Evolutionary conservation across 2,329 filamentous ascomycete genomes (phyloP).

Genomic region (Sporothrix euskadiensis): DNA sequence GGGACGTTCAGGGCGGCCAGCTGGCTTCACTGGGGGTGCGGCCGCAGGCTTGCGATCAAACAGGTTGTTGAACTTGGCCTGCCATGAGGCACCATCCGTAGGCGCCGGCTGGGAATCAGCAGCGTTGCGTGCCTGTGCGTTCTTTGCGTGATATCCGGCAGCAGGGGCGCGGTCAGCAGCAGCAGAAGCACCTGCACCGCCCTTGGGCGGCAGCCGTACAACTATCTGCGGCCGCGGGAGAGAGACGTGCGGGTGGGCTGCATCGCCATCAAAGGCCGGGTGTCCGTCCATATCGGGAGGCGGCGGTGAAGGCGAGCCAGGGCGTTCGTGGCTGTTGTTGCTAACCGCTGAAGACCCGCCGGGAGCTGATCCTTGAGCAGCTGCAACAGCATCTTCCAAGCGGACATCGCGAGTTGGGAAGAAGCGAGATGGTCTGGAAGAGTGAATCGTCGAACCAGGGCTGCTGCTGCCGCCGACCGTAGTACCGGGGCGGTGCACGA

Average conservation of each 20-base stretch:
- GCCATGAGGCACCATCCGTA: conserved; percentile 50
- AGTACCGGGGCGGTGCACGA: conserved; percentile 35
- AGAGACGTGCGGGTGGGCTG: conserved; percentile 65
- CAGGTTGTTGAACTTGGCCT: conserved; percentile 79
- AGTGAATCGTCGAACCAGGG: conserved; percentile 32
- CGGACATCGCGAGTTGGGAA: conserved; percentile 59
- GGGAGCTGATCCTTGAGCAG: conserved; percentile 21
- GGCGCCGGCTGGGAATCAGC: conserved; percentile 22
- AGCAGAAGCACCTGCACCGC: conserved; percentile 37
- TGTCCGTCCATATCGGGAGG: conserved; percentile 70
- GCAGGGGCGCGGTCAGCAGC: background rate
- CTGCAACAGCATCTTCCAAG: conserved; percentile 41
- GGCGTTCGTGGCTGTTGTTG: conserved; percentile 37
- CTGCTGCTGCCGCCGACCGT: conserved; percentile 32
- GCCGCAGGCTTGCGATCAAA: conserved; percentile 64
- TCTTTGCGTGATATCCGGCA: background rate
- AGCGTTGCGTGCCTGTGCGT: background rate
- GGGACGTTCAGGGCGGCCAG: background rate
- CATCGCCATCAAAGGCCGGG: conserved; percentile 70
- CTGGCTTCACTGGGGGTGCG: conserved; percentile 51
- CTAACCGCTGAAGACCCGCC: background rate
- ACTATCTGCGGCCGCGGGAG: conserved; percentile 70
- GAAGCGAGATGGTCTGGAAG: conserved; percentile 59
- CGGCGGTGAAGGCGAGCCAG: conserved; percentile 66
- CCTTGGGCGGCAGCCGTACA: conserved; percentile 73